These are phyloP conservation scores for Corylus heterophylla DNA, from an alignment of 306 rosid species.

Conservation along the genomic window DNA sequence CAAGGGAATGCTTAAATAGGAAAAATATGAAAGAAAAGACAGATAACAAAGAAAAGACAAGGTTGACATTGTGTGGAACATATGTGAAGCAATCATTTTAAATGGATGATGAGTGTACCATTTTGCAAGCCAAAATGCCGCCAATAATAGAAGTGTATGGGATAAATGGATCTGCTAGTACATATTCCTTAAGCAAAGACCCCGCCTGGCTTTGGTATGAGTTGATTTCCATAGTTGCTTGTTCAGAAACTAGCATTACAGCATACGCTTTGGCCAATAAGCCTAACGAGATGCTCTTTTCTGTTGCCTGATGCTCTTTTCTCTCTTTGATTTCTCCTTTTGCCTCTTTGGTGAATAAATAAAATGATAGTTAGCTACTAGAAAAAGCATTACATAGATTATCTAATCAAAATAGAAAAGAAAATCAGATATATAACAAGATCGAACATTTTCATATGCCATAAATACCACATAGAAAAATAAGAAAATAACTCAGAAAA, in stretches of 20 bases:
- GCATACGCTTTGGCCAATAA: conserved; percentile 28
- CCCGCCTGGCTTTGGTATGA: conserved; percentile 76
- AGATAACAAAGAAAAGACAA: conserved; percentile 6
- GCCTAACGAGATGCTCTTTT: conserved; percentile 22
- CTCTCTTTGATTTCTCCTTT: conserved; percentile 17
- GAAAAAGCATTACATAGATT: not conserved
- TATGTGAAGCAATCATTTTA: conserved; percentile 5
- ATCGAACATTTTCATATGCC: not conserved
- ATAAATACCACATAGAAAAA: not conserved
- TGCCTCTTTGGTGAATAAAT: conserved; percentile 22
- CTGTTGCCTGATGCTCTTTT: conserved; percentile 9
- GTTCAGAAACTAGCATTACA: conserved; percentile 47
- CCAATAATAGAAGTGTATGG: conserved; percentile 69
- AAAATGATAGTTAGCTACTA: not conserved
- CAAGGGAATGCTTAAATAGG: not conserved
- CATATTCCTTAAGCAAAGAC: conserved; percentile 59
- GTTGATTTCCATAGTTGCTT: conserved; percentile 63
- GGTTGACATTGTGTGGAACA: conserved; percentile 3
- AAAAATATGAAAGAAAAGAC: conserved; percentile 4
- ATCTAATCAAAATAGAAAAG: not conserved
- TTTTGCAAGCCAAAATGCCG: conserved; percentile 77
- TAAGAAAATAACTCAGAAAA: not conserved
- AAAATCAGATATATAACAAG: not conserved
- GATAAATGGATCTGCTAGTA: conserved; percentile 56
- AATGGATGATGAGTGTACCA: conserved; percentile 50